These are phyloP conservation scores for Sapria himalayana DNA, from an alignment of 345 rosid genomes.

Conservation along the genomic window DNA sequence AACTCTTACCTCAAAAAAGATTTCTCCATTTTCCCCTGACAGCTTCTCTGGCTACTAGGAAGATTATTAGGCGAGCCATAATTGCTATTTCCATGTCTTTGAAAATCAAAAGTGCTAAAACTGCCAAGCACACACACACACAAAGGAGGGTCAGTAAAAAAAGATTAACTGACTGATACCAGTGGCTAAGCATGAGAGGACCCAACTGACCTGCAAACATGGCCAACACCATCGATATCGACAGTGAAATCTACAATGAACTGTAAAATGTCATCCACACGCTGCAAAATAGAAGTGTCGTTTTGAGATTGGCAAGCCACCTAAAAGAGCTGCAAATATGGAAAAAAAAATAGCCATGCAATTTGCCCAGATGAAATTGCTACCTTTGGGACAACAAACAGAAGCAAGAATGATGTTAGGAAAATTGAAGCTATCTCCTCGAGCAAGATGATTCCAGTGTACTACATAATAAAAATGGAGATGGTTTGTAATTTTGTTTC, in stretches of 20 bases:
- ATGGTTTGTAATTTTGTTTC: no score
- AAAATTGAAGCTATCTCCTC: conserved; percentile 98
- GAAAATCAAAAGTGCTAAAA: conserved; percentile 69
- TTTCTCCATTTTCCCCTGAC: conserved; percentile 97
- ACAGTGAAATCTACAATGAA: conserved; percentile 73
- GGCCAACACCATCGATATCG: conserved; percentile 87
- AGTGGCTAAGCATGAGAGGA: conserved; percentile 1
- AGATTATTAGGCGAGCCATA: conserved; percentile 58
- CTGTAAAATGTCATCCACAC: conserved; percentile 80
- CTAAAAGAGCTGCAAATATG: background rate
- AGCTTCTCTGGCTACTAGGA: conserved; percentile 41
- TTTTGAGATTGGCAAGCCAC: no score
- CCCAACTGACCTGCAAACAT: conserved; percentile 61
- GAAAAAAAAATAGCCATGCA: conserved; percentile 1
- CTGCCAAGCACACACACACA: conserved; percentile 21
- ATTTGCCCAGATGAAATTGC: no score
- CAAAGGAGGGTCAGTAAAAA: background rate
- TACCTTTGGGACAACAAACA: conserved; percentile 84
- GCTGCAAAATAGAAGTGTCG: conserved; percentile 35
- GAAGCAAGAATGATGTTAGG: conserved; percentile 75
- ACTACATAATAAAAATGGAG: conserved; percentile 36
- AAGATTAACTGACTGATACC: no score
- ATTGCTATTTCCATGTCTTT: conserved; percentile 65
- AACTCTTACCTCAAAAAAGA: conserved; percentile 71
- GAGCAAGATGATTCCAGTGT: conserved; percentile 84